These are phyloP conservation scores for Lachnellula cervina DNA, from an alignment of 2,329 filamentous ascomycete species.

Conservation along the genomic window DNA sequence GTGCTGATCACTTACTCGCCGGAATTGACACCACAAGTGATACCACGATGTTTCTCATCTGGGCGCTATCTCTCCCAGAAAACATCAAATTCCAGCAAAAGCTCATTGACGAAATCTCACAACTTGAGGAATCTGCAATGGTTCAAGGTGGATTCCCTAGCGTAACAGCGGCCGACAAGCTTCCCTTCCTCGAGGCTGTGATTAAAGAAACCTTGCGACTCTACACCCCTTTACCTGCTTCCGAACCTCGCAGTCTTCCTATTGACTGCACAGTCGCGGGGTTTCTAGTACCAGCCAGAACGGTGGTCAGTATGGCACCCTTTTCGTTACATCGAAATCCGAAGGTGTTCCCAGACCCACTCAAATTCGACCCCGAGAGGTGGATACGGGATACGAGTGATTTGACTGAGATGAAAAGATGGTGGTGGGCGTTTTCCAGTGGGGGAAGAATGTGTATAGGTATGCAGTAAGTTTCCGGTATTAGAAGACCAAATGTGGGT, in stretches of 20 bases:
- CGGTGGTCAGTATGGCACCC: slow-evolving; percentile 45
- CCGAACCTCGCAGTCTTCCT: slow-evolving; percentile 41
- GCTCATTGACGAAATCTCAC: slow-evolving; percentile 39
- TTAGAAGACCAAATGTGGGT: no score
- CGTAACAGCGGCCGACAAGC: slow-evolving; percentile 33
- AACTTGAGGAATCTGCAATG: slow-evolving; percentile 22
- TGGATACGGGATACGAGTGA: slow-evolving; percentile 42
- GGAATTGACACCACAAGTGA: slow-evolving; percentile 51
- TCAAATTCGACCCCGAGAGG: slow-evolving; percentile 44
- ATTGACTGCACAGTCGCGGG: slow-evolving; percentile 34
- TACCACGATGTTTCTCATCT: slow-evolving; percentile 46
- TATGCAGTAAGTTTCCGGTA: slow-evolving; percentile 27
- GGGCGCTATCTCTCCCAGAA: slow-evolving; percentile 42
- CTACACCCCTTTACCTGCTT: slow-evolving; percentile 47
- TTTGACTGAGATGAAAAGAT: slow-evolving; percentile 37
- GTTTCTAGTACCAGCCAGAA: slow-evolving; percentile 42
- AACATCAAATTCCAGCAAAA: slow-evolving; percentile 40
- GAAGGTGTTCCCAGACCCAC: slow-evolving; percentile 42
- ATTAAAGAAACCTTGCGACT: slow-evolving; percentile 47
- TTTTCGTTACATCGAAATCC: slow-evolving; percentile 50
- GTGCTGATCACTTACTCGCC: slow-evolving; percentile 48
- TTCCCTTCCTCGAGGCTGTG: slow-evolving; percentile 43
- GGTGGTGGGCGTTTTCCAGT: slow-evolving; percentile 63
- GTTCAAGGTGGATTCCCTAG: slow-evolving; percentile 29
- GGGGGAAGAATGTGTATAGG: slow-evolving; percentile 64